These are phyloP conservation scores for Polychaeton citri DNA, from an alignment of 2,329 filamentous ascomycete genomes.

Conservation along the genomic window DNA sequence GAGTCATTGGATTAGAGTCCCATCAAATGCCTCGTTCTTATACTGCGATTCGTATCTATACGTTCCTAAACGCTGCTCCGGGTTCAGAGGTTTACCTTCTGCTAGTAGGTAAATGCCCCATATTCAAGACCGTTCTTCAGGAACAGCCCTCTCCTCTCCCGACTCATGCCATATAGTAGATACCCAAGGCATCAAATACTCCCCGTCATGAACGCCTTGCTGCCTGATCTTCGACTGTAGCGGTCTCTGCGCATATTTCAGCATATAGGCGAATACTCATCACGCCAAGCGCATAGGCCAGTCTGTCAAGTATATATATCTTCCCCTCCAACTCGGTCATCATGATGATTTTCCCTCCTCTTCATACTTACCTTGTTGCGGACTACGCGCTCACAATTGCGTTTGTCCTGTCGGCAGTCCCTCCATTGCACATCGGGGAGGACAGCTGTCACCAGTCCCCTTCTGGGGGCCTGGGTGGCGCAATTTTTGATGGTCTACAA, in stretches of 20 bases:
- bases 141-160: no score
- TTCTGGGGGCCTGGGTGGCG: conserved; percentile 5
- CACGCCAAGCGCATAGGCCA: background rate
- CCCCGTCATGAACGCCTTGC: no score
- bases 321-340: background rate
- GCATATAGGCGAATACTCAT: background rate
- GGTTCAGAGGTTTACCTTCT: no score
- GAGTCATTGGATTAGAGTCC: no score
- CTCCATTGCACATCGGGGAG: conserved; percentile 8
- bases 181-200: no score
- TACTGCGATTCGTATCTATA: no score
- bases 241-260: background rate
- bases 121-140: no score
- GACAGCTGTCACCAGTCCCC: conserved; percentile 2
- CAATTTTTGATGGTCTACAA: conserved; percentile 9
- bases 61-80: no score
- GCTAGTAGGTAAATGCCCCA: no score
- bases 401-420: conserved; percentile 1
- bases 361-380: conserved; percentile 3
- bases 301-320: background rate
- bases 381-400: conserved; percentile 3
- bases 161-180: no score
- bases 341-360: background rate
- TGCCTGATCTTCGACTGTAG: no score
- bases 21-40: no score